Conservation (phyloP, 2,329 filamentous ascomycete species). For the Exophiala sp. region DNA sequence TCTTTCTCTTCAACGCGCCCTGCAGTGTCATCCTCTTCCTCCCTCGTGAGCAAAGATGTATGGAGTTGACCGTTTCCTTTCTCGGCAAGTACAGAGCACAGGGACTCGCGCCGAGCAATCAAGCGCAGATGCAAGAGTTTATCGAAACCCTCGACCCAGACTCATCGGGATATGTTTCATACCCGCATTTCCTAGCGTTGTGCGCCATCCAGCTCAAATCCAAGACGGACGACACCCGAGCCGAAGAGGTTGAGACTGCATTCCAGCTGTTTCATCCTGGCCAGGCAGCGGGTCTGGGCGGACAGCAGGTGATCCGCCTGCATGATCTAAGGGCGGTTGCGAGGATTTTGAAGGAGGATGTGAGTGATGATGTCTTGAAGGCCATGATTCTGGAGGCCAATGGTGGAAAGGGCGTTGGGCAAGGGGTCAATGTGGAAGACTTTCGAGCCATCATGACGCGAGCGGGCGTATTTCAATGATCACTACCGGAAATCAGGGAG, state of each 20-base stretch:
- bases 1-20: background rate
- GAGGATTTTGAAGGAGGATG: conserved; percentile 68
- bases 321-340: background rate
- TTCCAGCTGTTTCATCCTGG: conserved; percentile 70
- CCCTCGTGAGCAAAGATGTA: background rate
- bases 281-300: conserved; percentile 29
- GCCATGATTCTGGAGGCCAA: conserved; percentile 97
- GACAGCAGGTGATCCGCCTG: background rate
- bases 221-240: conserved; percentile 41
- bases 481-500: background rate
- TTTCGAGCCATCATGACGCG: conserved; percentile 81
- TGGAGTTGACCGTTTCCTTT: background rate
- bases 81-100: conserved; percentile 59
- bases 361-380: conserved; percentile 73
- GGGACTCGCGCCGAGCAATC: conserved; percentile 60
- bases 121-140: conserved; percentile 66
- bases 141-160: conserved; percentile 78
- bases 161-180: conserved; percentile 68
- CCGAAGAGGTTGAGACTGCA: conserved; percentile 71
- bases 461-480: conserved; percentile 71
- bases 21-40: background rate
- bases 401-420: conserved; percentile 64
- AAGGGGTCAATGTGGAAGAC: conserved; percentile 69
- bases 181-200: conserved; percentile 76
- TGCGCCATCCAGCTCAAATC: conserved; percentile 77